Conservation (phyloP, 2,329 filamentous ascomycete species). For the Chaetomium olivaceum region DNA sequence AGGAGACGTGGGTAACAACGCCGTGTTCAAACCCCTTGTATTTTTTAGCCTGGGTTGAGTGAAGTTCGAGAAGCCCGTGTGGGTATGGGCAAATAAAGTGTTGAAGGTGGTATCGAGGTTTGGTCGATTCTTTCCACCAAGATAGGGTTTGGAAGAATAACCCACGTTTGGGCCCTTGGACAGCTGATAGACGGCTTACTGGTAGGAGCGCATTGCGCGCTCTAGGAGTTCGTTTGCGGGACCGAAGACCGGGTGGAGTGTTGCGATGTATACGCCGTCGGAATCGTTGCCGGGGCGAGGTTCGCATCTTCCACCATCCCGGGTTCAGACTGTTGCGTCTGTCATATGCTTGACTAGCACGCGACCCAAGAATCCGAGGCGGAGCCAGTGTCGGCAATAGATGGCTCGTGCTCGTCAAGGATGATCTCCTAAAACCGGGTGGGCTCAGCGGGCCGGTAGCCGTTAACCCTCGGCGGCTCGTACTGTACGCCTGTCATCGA, state of each 20-base stretch:
- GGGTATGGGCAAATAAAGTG: background rate
- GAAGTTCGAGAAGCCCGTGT: background rate
- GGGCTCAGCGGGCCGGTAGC: constrained; percentile 45
- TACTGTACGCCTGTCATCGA: constrained; percentile 69
- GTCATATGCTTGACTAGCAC: background rate
- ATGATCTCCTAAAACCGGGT: constrained; percentile 19
- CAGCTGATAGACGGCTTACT: background rate
- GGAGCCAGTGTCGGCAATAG: background rate
- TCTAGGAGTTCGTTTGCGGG: background rate
- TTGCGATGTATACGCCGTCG: background rate
- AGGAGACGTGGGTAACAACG: background rate
- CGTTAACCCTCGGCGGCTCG: constrained; percentile 50
- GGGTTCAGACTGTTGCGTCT: background rate
- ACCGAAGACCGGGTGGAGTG: background rate
- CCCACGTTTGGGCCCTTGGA: background rate
- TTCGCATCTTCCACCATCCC: background rate
- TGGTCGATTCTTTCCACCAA: background rate
- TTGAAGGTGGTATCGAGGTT: background rate
- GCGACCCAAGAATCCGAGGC: background rate
- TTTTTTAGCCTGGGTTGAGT: background rate
- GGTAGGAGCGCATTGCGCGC: background rate
- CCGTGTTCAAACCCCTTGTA: background rate
- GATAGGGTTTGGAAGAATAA: background rate
- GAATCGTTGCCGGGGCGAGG: background rate
- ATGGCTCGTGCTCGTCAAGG: background rate